phyloP scores from a whole-genome alignment of 2,329 filamentous ascomycete species.

The Whalleya microplaca region DNA sequence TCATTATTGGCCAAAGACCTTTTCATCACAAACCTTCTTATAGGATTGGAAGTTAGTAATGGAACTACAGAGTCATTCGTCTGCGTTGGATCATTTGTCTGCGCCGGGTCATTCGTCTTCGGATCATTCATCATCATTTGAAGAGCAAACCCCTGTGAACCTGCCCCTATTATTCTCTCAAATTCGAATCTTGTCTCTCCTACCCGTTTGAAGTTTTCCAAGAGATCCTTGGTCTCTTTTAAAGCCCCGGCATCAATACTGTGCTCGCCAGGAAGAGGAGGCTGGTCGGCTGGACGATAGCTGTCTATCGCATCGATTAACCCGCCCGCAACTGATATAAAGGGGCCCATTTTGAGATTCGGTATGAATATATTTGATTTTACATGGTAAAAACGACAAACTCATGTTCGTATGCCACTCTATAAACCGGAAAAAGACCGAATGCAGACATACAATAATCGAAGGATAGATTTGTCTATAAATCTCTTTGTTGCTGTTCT shows the following conservation, averaged over 20 bases:
- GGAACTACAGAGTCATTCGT: slow-evolving; percentile 2
- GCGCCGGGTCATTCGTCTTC: slow-evolving; percentile 7
- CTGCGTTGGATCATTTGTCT: no score
- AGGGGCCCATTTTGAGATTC: no score
- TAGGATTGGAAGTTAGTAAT: not conserved
- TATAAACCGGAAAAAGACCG: not conserved
- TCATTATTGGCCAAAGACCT: slow-evolving; percentile 7
- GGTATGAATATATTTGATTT: no score
- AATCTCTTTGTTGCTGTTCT: not conserved
- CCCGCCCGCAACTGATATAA: not conserved
- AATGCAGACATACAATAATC: not conserved
- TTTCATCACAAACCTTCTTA: slow-evolving; percentile 24
- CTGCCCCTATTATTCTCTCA: slow-evolving; percentile 19
- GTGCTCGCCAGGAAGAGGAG: not conserved
- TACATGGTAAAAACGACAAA: not conserved
- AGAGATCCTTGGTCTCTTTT: not conserved
- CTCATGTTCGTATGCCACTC: not conserved
- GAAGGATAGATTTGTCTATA: not conserved
- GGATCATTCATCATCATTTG: slow-evolving; percentile 16
- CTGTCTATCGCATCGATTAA: not conserved
- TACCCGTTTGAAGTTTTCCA: slow-evolving; percentile 5
- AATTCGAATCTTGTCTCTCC: slow-evolving; percentile 14
- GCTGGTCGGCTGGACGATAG: not conserved
- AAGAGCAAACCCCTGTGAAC: slow-evolving; percentile 20
- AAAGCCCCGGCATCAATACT: not conserved